These are phyloP conservation scores for Dichotomocladium elegans DNA, from an alignment of 371 early-diverging fungal genomes.

Conservation along the genomic window DNA sequence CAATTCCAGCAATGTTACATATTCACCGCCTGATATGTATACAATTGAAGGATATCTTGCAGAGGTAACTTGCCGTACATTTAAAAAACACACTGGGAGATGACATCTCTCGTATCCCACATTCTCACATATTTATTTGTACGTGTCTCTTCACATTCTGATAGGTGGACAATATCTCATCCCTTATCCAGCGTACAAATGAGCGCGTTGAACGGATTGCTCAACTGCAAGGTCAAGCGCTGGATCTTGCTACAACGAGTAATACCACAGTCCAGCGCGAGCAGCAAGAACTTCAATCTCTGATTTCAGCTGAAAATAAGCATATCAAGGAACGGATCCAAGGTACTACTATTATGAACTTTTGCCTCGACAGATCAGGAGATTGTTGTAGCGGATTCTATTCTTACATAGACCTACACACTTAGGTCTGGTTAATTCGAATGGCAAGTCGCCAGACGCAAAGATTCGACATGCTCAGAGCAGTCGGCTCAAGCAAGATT, in stretches of 20 bases:
- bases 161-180: not conserved
- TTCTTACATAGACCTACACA: not conserved
- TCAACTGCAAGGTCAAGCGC: not conserved
- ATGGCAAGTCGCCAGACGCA: conserved; percentile 3
- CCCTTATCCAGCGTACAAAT: not conserved
- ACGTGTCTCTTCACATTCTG: not conserved
- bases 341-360: not conserved
- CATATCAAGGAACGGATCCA: conserved; percentile 1
- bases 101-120: too few relatives aligned
- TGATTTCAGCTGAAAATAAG: not conserved
- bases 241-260: not conserved
- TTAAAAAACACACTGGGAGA: too few relatives aligned
- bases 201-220: not conserved
- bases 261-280: too few relatives aligned
- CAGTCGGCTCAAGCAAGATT: conserved; percentile 67
- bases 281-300: not conserved
- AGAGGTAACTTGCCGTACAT: conserved; percentile 2
- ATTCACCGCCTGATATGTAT: not conserved
- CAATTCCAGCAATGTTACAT: too few relatives aligned
- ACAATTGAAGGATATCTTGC: conserved; percentile 4
- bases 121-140: too few relatives aligned
- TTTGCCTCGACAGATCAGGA: not conserved
- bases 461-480: conserved; percentile 18
- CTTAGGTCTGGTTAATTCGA: not conserved
- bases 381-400: not conserved